Conservation (phyloP, 108 stramenopile species). For the Cyclotella baltica region DNA sequence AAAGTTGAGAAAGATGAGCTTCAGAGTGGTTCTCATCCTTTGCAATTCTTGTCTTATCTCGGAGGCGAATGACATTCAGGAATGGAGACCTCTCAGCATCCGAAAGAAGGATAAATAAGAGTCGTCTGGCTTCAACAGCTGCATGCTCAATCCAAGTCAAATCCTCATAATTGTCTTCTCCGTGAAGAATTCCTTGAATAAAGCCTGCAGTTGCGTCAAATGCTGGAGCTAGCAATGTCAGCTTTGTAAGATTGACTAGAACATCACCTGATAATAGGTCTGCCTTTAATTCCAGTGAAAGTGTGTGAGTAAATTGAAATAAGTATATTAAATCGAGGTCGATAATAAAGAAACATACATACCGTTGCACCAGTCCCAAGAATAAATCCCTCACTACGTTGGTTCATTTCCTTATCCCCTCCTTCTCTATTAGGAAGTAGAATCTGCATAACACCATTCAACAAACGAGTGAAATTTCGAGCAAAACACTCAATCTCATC, state of each 20-base stretch:
- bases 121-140: slow-evolving; percentile 63
- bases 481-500: slow-evolving; percentile 23
- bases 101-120: slow-evolving; percentile 70
- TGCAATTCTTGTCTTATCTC: neutral
- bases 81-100: slow-evolving; percentile 61
- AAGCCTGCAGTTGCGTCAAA: slow-evolving; percentile 36
- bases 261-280: slow-evolving; percentile 64
- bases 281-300: slow-evolving; percentile 14
- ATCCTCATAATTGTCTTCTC: slow-evolving; percentile 37
- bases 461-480: slow-evolving; percentile 25
- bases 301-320: neutral
- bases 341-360: neutral
- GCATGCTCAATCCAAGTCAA: slow-evolving; percentile 30
- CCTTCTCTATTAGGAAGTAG: slow-evolving; percentile 23
- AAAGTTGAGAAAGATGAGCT: slow-evolving; percentile 32
- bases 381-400: slow-evolving; percentile 12
- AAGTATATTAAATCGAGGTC: neutral
- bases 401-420: neutral
- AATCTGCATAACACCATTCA: slow-evolving; percentile 44
- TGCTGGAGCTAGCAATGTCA: slow-evolving; percentile 62
- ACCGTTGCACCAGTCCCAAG: slow-evolving; percentile 29
- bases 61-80: slow-evolving; percentile 32
- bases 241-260: slow-evolving; percentile 55
- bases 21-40: slow-evolving; percentile 32
- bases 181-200: slow-evolving; percentile 37